Conservation (phyloP, 1,284 basidiomycete species). For the Ceratobasidium sp. region DNA sequence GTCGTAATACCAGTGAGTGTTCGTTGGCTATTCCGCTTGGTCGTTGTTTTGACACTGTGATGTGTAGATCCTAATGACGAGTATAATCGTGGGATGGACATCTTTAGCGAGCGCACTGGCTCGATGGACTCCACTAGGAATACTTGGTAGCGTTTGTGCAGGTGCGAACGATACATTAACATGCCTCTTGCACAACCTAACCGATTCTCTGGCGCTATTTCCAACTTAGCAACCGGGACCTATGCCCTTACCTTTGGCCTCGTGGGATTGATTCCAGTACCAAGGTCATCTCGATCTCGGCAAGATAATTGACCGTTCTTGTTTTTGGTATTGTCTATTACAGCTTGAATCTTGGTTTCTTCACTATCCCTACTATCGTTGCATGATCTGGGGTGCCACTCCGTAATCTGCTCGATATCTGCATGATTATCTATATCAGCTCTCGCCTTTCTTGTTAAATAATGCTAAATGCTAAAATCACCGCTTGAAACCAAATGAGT, state of each 20-base stretch:
- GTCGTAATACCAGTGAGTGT: slow-evolving; percentile 39
- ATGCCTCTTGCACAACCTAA: background rate
- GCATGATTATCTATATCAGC: too few species aligned
- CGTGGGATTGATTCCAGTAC: slow-evolving; percentile 40
- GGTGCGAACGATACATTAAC: background rate
- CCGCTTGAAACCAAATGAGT: too few species aligned
- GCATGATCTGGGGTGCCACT: too few species aligned
- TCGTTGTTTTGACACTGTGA: background rate
- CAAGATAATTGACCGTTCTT: background rate
- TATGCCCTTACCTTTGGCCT: slow-evolving; percentile 42
- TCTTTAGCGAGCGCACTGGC: slow-evolving; percentile 24
- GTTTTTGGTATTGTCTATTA: background rate
- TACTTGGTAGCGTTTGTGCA: slow-evolving; percentile 13
- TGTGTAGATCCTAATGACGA: slow-evolving; percentile 22
- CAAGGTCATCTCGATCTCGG: background rate
- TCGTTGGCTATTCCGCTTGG: background rate
- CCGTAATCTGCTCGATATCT: too few species aligned
- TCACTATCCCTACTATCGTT: too few species aligned
- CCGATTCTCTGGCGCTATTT: background rate
- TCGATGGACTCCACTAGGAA: slow-evolving; percentile 14
- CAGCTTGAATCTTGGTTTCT: background rate
- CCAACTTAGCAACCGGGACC: slow-evolving; percentile 36
- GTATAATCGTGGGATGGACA: slow-evolving; percentile 27
- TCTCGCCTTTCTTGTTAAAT: too few species aligned
- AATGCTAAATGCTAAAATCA: too few species aligned